These are phyloP conservation scores for Kodamaea sagamina DNA, from an alignment of 805 yeast species.

Conservation along the genomic window DNA sequence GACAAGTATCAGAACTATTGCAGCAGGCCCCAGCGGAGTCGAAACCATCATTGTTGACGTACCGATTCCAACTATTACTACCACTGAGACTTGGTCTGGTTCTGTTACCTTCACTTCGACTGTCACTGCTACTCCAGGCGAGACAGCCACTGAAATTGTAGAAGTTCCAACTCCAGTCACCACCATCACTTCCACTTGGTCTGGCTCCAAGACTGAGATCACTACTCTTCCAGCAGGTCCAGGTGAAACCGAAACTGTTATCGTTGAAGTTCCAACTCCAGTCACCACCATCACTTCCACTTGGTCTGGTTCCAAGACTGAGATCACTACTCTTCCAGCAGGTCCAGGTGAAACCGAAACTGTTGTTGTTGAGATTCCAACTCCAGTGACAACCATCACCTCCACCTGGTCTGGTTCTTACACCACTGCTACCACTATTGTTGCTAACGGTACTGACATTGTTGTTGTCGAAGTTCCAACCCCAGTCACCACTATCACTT, in stretches of 20 bases:
- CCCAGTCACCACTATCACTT: constrained; percentile 8
- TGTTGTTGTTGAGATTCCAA: constrained; percentile 25
- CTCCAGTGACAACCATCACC: constrained; percentile 14
- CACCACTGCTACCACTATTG: constrained; percentile 17
- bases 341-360: constrained; percentile 21
- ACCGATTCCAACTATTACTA: constrained; percentile 14
- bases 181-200: constrained; percentile 14
- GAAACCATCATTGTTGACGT: constrained; percentile 17
- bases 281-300: constrained; percentile 11
- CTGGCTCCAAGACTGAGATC: constrained; percentile 8
- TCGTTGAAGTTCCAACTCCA: constrained; percentile 17
- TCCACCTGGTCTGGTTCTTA: constrained; percentile 12
- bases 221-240: constrained; percentile 11
- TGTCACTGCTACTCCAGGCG: constrained; percentile 10
- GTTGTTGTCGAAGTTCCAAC: constrained; percentile 16
- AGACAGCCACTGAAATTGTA: constrained; percentile 16
- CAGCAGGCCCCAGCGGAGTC: constrained; percentile 14
- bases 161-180: constrained; percentile 17
- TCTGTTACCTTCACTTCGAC: constrained; percentile 12
- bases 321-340: constrained; percentile 18
- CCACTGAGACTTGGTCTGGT: constrained; percentile 9
- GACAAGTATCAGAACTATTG: neutral
- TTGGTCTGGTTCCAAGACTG: constrained; percentile 14
- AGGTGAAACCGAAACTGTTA: constrained; percentile 16
- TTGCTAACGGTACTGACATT: constrained; percentile 14